These are phyloP conservation scores for Alternaria sp. DNA, from an alignment of 2,329 filamentous ascomycete species.

Conservation along the genomic window DNA sequence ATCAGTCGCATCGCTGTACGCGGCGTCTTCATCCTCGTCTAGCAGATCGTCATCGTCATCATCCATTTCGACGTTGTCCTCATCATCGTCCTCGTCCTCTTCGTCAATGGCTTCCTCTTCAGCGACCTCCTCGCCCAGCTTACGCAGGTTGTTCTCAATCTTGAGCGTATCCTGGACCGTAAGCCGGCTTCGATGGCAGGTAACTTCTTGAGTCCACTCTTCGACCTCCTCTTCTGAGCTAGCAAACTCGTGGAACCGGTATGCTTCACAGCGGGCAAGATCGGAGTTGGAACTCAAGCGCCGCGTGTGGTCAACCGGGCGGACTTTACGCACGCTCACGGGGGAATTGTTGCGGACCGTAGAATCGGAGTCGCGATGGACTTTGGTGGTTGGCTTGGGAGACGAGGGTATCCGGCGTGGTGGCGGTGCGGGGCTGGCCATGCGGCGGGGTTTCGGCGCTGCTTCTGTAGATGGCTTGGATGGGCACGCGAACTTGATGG, in stretches of 20 bases:
- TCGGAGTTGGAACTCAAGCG: slow-evolving; percentile 48
- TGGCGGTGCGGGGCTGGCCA: slow-evolving; percentile 53
- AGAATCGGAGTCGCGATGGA: slow-evolving; percentile 58
- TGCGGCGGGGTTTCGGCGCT: slow-evolving; percentile 47
- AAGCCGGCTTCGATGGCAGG: slow-evolving; percentile 70
- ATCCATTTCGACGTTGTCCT: slow-evolving; percentile 51
- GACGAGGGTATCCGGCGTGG: slow-evolving; percentile 33
- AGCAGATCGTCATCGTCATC: slow-evolving; percentile 52
- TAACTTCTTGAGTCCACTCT: slow-evolving; percentile 83
- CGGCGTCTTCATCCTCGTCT: slow-evolving; percentile 55
- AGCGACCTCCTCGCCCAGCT: slow-evolving; percentile 78
- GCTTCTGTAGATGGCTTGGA: slow-evolving; percentile 54
- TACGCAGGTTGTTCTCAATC: slow-evolving; percentile 88
- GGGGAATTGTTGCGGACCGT: slow-evolving; percentile 58
- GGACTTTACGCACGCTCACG: slow-evolving; percentile 49
- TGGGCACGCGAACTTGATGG: slow-evolving; percentile 78
- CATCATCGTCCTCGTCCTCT: slow-evolving; percentile 52
- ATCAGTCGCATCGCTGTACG: slow-evolving; percentile 53
- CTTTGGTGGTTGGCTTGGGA: slow-evolving; percentile 37
- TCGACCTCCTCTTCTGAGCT: slow-evolving; percentile 84
- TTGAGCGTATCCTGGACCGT: slow-evolving; percentile 88
- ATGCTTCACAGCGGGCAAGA: slow-evolving; percentile 60
- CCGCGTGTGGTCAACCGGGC: slow-evolving; percentile 38
- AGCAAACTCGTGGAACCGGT: slow-evolving; percentile 87
- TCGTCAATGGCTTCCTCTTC: slow-evolving; percentile 83